These are phyloP conservation scores for Fraxinus platypoda DNA, from an alignment of 305 asterid species.

Conservation along the genomic window DNA sequence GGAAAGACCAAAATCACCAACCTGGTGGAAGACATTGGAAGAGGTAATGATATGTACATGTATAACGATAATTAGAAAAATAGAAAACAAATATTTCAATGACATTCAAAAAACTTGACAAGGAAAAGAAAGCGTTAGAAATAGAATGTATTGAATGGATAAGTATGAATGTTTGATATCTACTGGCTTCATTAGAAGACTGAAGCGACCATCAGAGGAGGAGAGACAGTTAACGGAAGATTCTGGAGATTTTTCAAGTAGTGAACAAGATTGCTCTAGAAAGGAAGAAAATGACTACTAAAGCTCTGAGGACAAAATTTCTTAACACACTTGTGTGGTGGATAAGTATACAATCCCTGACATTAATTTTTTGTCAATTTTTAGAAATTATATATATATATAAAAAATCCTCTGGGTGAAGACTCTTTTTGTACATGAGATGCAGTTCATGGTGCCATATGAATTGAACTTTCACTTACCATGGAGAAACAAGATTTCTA, in stretches of 20 bases:
- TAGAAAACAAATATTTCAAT: slow-evolving; percentile 12
- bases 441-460: not conserved
- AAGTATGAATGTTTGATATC: not conserved
- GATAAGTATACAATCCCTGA: not conserved
- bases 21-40: slow-evolving; percentile 48
- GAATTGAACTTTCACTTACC: not conserved
- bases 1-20: slow-evolving; percentile 97
- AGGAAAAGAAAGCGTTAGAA: slow-evolving; percentile 32
- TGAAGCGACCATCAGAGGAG: not conserved
- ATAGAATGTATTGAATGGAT: not conserved
- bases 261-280: not conserved
- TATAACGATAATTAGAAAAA: not conserved
- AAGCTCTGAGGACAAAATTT: not conserved
- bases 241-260: not conserved
- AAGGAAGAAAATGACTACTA: not conserved
- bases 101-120: slow-evolving; percentile 52
- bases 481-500: not conserved
- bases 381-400: not conserved
- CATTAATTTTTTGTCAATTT: not conserved
- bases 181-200: not conserved
- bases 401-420: not conserved
- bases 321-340: not conserved
- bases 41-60: slow-evolving; percentile 16
- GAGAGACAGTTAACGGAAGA: not conserved
- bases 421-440: slow-evolving; percentile 1